A percentile compares a stretch with the other conserved stretches of the same genome.
Conservation (phyloP, 805 yeast species). For the Sporopachydermia quercuum region DNA sequence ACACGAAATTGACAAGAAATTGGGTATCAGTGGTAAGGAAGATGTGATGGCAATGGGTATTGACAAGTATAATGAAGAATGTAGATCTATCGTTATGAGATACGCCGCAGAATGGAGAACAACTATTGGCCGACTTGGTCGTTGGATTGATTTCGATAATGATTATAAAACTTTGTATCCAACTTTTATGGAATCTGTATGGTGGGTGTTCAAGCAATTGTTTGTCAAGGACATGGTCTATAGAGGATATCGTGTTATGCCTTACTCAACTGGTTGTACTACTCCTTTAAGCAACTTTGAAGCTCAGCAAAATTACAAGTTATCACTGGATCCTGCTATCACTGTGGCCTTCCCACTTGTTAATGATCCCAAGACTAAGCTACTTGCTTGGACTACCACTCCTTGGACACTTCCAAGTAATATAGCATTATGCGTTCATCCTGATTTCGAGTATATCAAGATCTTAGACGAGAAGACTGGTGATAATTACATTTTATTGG, state of each 20-base stretch:
- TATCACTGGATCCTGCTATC: conserved; percentile 92
- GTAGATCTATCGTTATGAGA: conserved; percentile 95
- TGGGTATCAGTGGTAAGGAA: conserved; percentile 83
- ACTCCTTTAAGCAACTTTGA: conserved; percentile 96
- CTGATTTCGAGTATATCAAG: conserved; percentile 81
- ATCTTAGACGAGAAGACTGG: conserved; percentile 80
- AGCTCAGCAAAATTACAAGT: conserved; percentile 97
- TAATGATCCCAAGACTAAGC: conserved; percentile 65
- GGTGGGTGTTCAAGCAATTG: conserved; percentile 97
- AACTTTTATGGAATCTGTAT: conserved; percentile 90
- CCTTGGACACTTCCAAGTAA: conserved; percentile 99
- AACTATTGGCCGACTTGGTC: conserved; percentile 87
- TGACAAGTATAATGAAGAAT: conserved; percentile 84
- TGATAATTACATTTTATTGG: conserved; percentile 70
- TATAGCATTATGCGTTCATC: conserved; percentile 82
- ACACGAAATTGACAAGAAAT: conserved; percentile 95
- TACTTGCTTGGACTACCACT: conserved; percentile 98
- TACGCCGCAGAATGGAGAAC: conserved; percentile 91
- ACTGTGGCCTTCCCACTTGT: conserved; percentile 76
- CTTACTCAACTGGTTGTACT: conserved; percentile 93
- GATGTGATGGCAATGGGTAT: conserved; percentile 93
- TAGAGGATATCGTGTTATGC: conserved; percentile 96
- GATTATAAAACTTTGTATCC: conserved; percentile 90
- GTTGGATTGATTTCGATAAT: conserved; percentile 99
- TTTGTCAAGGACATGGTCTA: conserved; percentile 79